Conservation (phyloP, 352 stramenopile species). For the Globisporangium megalacanthum region DNA sequence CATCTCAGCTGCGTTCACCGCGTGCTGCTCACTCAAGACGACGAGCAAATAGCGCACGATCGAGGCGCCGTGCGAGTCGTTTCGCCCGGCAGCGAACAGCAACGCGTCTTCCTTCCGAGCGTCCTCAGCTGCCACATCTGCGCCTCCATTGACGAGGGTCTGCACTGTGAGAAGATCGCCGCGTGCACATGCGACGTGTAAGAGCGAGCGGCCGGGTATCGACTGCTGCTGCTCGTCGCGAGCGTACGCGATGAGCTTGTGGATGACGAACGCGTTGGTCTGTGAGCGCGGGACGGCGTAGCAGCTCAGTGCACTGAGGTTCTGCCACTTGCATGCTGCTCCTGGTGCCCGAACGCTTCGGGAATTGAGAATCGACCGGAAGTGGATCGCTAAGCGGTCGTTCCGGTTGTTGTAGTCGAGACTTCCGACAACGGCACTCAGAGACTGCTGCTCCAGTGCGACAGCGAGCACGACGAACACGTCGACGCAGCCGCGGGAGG, state of each 20-base stretch:
- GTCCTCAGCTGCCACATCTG: conserved; percentile 26
- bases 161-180: conserved; percentile 33
- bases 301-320: conserved; percentile 47
- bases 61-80: conserved; percentile 26
- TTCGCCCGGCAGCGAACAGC: conserved; percentile 29
- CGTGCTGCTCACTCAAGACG: conserved; percentile 4
- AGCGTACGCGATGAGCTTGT: conserved; percentile 48
- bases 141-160: conserved; percentile 32
- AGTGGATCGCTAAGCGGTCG: conserved; percentile 6
- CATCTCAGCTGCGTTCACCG: conserved; percentile 3
- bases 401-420: conserved; percentile 4
- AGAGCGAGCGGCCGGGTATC: conserved; percentile 19
- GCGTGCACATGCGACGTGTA: conserved; percentile 34
- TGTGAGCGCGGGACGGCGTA: conserved; percentile 26
- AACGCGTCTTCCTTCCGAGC: conserved; percentile 23
- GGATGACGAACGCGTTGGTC: conserved; percentile 31
- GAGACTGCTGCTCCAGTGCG: conserved; percentile 22
- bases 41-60: conserved; percentile 31
- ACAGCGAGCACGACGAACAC: conserved; percentile 39
- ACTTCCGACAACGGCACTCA: conserved; percentile 8
- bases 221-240: conserved; percentile 15
- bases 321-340: conserved; percentile 45
- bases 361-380: conserved; percentile 20
- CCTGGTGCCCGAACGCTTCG: conserved; percentile 17
- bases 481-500: conserved; percentile 30